Conservation (phyloP, 495 filamentous ascomycete genomes). For the Daldinia caldariorum region DNA sequence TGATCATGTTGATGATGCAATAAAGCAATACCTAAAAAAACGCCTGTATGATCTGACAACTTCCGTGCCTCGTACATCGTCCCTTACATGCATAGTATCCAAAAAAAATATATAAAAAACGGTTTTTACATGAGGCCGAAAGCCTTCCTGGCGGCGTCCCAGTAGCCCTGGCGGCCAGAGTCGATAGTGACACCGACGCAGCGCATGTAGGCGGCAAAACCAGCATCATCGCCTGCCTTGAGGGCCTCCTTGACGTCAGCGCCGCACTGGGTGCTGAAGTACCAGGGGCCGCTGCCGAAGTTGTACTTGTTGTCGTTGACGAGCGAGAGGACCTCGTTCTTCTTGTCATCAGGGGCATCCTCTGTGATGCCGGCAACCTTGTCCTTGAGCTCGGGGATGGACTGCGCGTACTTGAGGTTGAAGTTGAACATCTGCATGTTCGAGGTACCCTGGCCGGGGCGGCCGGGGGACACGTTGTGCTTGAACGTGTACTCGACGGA, state of each 20-base stretch:
- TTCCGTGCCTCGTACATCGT: slow-evolving; percentile 3
- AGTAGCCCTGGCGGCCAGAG: slow-evolving; percentile 63
- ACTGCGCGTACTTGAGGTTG: slow-evolving; percentile 71
- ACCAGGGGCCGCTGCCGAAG: slow-evolving; percentile 82
- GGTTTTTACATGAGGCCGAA: slow-evolving; percentile 48
- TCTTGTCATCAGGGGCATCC: slow-evolving; percentile 42
- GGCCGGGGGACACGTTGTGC: slow-evolving; percentile 69
- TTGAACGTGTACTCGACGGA: slow-evolving; percentile 73
- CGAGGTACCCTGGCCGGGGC: slow-evolving; percentile 78
- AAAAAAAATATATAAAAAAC: not conserved
- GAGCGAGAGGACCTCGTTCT: slow-evolving; percentile 64
- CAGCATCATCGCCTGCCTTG: slow-evolving; percentile 60
- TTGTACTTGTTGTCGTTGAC: slow-evolving; percentile 69
- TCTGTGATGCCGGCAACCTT: slow-evolving; percentile 50
- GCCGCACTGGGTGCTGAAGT: slow-evolving; percentile 71
- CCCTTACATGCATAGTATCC: not conserved
- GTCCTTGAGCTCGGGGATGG: slow-evolving; percentile 59
- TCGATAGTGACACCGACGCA: slow-evolving; percentile 70
- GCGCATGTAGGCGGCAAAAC: slow-evolving; percentile 69
- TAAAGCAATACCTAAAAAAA: not conserved
- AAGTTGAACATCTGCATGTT: slow-evolving; percentile 76
- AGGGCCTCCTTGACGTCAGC: slow-evolving; percentile 57
- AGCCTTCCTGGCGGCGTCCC: slow-evolving; percentile 59
- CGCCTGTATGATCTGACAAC: slow-evolving; percentile 7
- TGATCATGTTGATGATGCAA: slow-evolving; percentile 2